Conservation (phyloP, 306 rosid species). For the Hippophae rhamnoides region DNA sequence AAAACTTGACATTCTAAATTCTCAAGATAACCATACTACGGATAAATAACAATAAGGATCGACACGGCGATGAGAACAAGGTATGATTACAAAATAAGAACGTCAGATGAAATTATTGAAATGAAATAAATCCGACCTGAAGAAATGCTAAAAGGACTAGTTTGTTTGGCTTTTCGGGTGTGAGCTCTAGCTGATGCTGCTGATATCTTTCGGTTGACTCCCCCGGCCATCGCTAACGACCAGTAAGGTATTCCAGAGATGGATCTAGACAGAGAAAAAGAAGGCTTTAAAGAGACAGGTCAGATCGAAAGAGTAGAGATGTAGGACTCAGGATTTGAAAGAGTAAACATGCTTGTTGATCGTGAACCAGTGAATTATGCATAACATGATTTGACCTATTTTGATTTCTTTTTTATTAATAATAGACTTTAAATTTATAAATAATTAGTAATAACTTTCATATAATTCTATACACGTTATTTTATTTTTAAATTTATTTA, state of each 20-base stretch:
- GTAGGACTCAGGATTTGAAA: neutral
- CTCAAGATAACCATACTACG: neutral
- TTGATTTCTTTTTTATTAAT: no score
- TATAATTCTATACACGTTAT: no score
- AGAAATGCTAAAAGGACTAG: slow-evolving; percentile 32
- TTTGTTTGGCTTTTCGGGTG: slow-evolving; percentile 48
- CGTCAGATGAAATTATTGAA: neutral
- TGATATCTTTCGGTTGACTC: slow-evolving; percentile 51
- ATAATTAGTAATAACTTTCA: no score
- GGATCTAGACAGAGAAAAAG: neutral
- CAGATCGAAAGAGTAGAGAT: neutral
- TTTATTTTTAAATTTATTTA: no score
- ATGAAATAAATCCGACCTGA: slow-evolving; percentile 31
- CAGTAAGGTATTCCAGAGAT: neutral
- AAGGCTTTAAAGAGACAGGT: neutral
- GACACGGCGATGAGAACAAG: no score
- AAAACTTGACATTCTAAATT: no score
- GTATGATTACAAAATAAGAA: neutral
- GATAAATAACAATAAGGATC: neutral
- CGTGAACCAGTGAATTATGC: no score
- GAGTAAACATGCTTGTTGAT: no score
- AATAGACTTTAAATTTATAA: no score
- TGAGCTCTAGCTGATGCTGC: slow-evolving; percentile 79
- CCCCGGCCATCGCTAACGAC: slow-evolving; percentile 38
- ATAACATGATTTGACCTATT: no score